Evolutionary conservation across 495 filamentous ascomycete genomes (phyloP), one percentile per base, ranked within the genome.

Genomic region (Penicillium flavigenum): DNA sequence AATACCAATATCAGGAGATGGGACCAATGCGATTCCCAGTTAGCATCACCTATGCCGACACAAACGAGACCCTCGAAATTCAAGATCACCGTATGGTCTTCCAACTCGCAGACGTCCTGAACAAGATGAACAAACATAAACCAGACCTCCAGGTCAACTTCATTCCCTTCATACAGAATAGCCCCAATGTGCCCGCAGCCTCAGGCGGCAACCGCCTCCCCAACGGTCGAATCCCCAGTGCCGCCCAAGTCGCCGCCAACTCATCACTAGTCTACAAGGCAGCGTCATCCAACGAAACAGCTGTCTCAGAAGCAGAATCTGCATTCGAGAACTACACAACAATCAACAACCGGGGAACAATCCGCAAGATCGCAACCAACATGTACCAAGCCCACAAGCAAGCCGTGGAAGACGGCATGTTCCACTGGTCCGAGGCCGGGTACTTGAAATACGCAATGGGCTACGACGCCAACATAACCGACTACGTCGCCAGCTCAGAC

Each of bases 1-100:
- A 90, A 16, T 88, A 88, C 56, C 83, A 86, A 43, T 90, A 89
- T 55, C 86, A 89, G 39, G 87, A 90, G 63, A 89, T 90, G 87
- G 87, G 87, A 0, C 85, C 86, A 0, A 88, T 89, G 87, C 76
- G 86, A 4, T 89, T 86, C 32, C 75, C 79, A 6, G 72, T 80
- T 4, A 67, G 63, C 31, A 74, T 78, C 55, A 83, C 74, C 0
- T 78, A 82, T 62, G 59, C 69, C 0, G 74, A 74, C 27, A 77
- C 66, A 10, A 86, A 85, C 53, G 77, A 83, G 69, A 81, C 79
- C 0, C 67, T 84, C 31, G 70, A 79, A 48, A 81, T 83, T 50
- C 71, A 72, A 31, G 83, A 86, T 61, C 83, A 86, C 61, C 78
- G 79, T 49, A 75, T 87, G 67, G 79, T 87, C 1, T 88, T 87